Evolutionary conservation across 768 basidiomycete species (phyloP), one percentile per base, ranked within the genome.

Genomic region (Podaxis sp.): DNA sequence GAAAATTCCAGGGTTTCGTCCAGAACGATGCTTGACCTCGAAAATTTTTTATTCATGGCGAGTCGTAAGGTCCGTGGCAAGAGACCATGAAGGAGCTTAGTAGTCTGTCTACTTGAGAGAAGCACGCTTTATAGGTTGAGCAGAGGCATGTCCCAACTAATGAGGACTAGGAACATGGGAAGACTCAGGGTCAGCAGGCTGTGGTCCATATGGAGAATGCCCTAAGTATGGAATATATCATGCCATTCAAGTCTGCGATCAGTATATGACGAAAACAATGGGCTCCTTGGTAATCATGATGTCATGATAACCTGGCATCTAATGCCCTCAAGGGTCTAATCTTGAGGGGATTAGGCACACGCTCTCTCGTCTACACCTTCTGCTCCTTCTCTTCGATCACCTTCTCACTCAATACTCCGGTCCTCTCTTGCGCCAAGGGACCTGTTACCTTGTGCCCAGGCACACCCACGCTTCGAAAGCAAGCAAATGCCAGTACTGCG

Each of bases 401-500:
- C 19, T 22, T 11, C 12, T 49, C 47, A 49, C 22, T n/a, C 12
- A 3, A 49, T 22, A 25, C 6, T 13, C n/a, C 6, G 2, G 41
- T 6, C 5, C 4, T 57, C 36, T 60, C 63, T n/a, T 53, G 33
- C 22, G 24, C 24, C 9, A 13, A 52, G 29, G 51, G 9, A 6
- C 27, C 22, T 63, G 50, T 67, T 46, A 27, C 50, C 61, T 55
- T 57, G 15, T 67, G 59, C 22, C 73, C 75, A 1, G 72, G 70
- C 17, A 72, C 69, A 8, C 75, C 75, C 3, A 74, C 73, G 2
- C 71, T 70, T 55, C 68, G 56, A 67, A 76, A 74, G 49, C 65
- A 70, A 1, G 70, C 33, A 3, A 74, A 11, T 17, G 58, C 59
- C 2, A 68, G 52, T 4, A 65, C 13, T 81, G 29, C 65, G 87